Base-by-base conservation (phyloP, 2,329 filamentous ascomycete genomes). In the Bipolaris zeicola region DNA sequence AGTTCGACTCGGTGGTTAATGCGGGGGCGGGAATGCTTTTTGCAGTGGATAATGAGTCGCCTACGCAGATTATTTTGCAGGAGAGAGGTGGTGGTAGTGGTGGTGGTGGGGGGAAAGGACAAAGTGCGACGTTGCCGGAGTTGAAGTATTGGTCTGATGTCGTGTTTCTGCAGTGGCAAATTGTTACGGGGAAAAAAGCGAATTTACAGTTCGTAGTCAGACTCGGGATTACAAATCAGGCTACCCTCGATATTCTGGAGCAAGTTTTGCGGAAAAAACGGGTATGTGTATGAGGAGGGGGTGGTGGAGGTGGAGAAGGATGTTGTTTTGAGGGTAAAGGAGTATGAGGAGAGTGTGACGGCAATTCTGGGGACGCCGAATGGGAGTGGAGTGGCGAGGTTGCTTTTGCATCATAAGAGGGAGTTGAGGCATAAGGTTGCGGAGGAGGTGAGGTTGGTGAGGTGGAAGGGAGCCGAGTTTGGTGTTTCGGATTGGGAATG, bases 331-430 rank as follows among this genome's bases (percentile, higher is more conserved):
- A 14, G 26, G 8, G n/a, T 22, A 1, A 14, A 18, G 5, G 18
- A 22, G 6, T 20, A 24, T 3, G 18, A 39, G 13, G 51, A 43
- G 8, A 8, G n/a, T 5, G 37, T 33, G 0, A 20, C 46, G 2
- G 51, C 44, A 3, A 10, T 50, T 5, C 8, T 55, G 22, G 52
- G 52, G 0, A 55, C 52, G 14, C 45, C 45, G 14, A 42, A 50
- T 20, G 52, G 45, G 7, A 18, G 28, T 4, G 39, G 52, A 13
- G 31, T 50, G 3, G 33, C 28, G 13, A 36, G 38, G 5, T 13
- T 55, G n/a, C 39, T 55, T 7, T n/a, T 31, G 0, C 45, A 44
- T 24, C 52, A 50, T 38, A 28, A 37, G 14, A 34, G 16, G 3
- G 22, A 42, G 16, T 22, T 49, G 6, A 45, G 51, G 10, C 44